Evolutionary conservation across 1,139 yeast genomes (phyloP), one percentile per base, ranked within the genome.

Genomic region (Protomyces inouyei): DNA sequence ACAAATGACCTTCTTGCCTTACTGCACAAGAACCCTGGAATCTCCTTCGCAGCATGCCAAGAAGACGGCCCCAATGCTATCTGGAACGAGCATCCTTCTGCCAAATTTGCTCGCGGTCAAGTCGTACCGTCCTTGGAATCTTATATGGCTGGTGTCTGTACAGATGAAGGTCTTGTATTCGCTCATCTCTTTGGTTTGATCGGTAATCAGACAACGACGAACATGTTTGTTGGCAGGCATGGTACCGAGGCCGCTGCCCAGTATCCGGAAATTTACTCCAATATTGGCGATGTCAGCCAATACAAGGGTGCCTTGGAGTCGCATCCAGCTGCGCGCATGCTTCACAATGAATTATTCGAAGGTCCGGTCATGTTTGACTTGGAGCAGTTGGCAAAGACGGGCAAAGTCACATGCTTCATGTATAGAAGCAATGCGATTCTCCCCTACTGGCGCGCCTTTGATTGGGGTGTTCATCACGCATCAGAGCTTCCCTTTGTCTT

Each of bases 21-120:
- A 23, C 43, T 52, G 38, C 12, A 36, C n/a, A 43, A 25, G 18
- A 38, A 59, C 32, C 63, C 63, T 4, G 52, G 52, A 9, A 18
- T 59, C 25, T 52, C 32, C 6, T 60, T 51, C 38, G 46, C 54
- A 3, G 64, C 64, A 6, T 54, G 60, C 35, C 18, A 35, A 16
- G 64, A 60, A 52, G 25, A 57, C n/a, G 64, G 64, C 9, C 55
- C 57, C 5, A 55, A 60, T 4, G 64, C 64, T 9, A 60, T 60
- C 23, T 60, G 64, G 64, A 38, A 35, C 8, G 38, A 25, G n/a
- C 64, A 60, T 21, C 64, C 64, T 5, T 59, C 53, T 45, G 60
- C 35, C 32, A 21, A 55, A 14, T 54, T 54, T 10, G 54, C 64
- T 1, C 37, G 35, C 40, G 64, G 64, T 6, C 51, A 55, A 28